Base-by-base conservation (phyloP, 495 filamentous ascomycete genomes). In the Penicillium maclennaniae region DNA sequence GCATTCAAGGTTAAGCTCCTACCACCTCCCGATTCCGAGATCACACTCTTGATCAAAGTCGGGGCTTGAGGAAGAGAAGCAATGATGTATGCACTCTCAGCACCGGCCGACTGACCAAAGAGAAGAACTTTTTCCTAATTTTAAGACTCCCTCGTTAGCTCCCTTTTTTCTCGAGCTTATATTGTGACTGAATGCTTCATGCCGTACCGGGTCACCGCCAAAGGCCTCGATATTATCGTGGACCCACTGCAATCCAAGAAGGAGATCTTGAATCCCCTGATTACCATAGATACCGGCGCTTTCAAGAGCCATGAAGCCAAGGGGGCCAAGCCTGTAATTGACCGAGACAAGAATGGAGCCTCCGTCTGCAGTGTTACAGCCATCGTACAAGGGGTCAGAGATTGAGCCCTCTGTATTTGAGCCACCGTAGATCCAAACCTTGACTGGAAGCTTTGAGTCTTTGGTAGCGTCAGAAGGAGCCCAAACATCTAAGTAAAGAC, bases 371-470 rank as follows among this genome's bases (percentile, higher is more conserved):
- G 64, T 58, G 56, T 67, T 65, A 52, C 72, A 74, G 17, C 72
- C 73, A 49, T 72, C 67, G 48, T 72, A 78, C 1, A 64, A 59
- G n/a, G 66, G 53, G 36, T 71, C 53, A 4, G 28, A 27, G 25
- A 56, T 59, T 16, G 49, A 48, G 31, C 65, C 65, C 5, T 41
- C 28, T 6, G 54, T 56, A 40, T 57, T 36, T 23, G 58, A 59
- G 41, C 74, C 72, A 38, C 74, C 73, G 42, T 69, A 73, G 9
- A 75, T 37, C 68, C 67, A 78, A 15, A 75, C 67, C 38, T 71
- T 69, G 28, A 76, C 73, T 1, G 73, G 73, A 28, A 70, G 62
- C 8, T 67, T 68, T 7, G 68, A 71, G 31, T 55, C 26, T 39
- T 45, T 51, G 67, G 49, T 60, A 43, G 50, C 58, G 64, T 53